Base-by-base conservation (phyloP, 345 rosid genomes). In the Dimocarpus longan region DNA sequence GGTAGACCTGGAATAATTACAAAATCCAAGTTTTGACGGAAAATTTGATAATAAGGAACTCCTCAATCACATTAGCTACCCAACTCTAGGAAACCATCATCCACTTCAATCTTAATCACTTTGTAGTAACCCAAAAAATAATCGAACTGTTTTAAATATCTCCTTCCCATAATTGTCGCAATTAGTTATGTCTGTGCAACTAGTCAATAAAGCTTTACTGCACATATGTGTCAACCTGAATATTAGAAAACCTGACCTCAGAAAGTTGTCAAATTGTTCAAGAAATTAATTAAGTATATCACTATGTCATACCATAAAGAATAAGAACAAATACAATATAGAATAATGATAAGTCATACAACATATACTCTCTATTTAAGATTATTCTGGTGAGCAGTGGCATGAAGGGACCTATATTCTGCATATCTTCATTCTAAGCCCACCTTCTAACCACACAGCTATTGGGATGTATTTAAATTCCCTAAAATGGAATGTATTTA, bases 81-180 rank as follows among this genome's bases (percentile, higher is more conserved):
- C 60, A 62, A 24, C 59, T 44, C 70, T 26, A 28, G 70, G 28
- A 10, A 48, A 64, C 11, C 10, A 44, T 43, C 62, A 5, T 46
- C 78, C 26, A 28, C 21, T 64, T 65, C 48, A 48, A 28, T 32
- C 44, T 65, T 74, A 28, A 75, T 75, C 62, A 28, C 63, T 18
- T 24, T 64, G 28, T 48, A 24, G 46, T 74, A 64, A 5, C 18
- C 60, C 64, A 44, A 64, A 18, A 26, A 64, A 26, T 50, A 44
- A 24, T 22, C 78, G 10, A 64, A 60, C 40, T 32, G 68, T 13
- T 59, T 57, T 73, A 15, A 22, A 26, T 32, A 32, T 74, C 66
- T 26, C 66, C 48, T 57, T 12, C 11, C 50, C 39, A 7, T 50
- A 7, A 52, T 48, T 70, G 9, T 24, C 21, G 26, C 16, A n/a